A percentile compares a stretch with the other conserved stretches of the same genome.
Conservation (phyloP, 331 rosid genomes). For the Rosa hybrid region DNA sequence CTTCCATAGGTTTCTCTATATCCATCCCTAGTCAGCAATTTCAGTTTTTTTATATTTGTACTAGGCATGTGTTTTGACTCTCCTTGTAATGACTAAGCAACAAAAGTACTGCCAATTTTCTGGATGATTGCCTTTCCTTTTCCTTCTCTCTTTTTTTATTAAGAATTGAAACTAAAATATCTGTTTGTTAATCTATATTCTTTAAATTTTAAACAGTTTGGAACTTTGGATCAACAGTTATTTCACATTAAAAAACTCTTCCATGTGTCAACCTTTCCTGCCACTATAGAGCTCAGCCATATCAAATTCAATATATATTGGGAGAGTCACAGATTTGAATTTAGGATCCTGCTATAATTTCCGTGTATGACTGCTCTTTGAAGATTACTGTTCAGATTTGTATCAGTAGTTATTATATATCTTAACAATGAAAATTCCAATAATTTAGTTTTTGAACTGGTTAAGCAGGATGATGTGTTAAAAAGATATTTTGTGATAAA, state of each 20-base stretch:
- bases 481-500: background rate
- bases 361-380: background rate
- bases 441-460: slow-evolving; percentile 3
- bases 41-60: slow-evolving; percentile 11
- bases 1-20: slow-evolving; percentile 71
- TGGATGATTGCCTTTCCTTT: background rate
- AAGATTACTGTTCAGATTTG: background rate
- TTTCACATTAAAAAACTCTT: background rate
- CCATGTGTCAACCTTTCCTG: background rate
- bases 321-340: background rate
- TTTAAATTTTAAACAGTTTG: background rate
- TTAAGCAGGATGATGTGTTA: background rate
- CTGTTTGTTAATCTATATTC: background rate
- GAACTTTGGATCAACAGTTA: background rate
- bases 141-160: background rate
- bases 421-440: background rate
- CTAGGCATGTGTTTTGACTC: background rate
- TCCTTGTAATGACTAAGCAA: background rate
- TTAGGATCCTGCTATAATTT: background rate
- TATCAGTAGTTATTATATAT: background rate
- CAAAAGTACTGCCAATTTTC: background rate
- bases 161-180: background rate
- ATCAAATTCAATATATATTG: background rate
- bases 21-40: slow-evolving; percentile 20
- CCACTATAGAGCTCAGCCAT: background rate